Conservation (phyloP, 2,329 filamentous ascomycete species). For the Beauveria brongniartii region DNA sequence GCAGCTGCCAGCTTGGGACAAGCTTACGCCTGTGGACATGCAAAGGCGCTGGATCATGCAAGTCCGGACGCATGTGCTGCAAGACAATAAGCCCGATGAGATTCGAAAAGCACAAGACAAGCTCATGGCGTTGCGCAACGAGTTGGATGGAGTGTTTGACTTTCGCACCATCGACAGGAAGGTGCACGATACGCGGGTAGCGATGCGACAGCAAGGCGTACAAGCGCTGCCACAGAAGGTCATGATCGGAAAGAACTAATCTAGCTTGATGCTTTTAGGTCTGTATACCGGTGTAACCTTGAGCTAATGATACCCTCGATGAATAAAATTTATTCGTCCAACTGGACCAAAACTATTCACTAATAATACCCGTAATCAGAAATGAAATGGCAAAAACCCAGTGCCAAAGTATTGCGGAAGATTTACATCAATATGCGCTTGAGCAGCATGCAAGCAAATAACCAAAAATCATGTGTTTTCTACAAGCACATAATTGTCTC, state of each 20-base stretch:
- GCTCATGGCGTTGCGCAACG: constrained; percentile 35
- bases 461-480: background rate
- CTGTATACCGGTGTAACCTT: too few species aligned
- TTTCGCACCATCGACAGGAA: constrained; percentile 45
- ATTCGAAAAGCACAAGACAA: constrained; percentile 47
- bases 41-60: constrained; percentile 47
- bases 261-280: too few species aligned
- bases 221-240: constrained; percentile 31
- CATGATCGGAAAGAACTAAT: constrained; percentile 24
- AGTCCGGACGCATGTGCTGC: constrained; percentile 44
- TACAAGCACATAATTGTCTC: background rate
- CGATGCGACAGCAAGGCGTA: constrained; percentile 28
- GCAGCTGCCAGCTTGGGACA: constrained; percentile 38
- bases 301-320: too few species aligned
- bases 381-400: constrained; percentile 4
- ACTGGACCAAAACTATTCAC: background rate
- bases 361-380: background rate
- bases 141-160: constrained; percentile 45
- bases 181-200: constrained; percentile 43
- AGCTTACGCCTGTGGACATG: constrained; percentile 39
- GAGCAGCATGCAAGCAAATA: background rate
- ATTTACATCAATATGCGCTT: background rate
- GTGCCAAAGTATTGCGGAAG: background rate
- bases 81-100: constrained; percentile 51
- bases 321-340: background rate